Evolutionary conservation across 2,329 filamentous ascomycete genomes (phyloP), one percentile per base, ranked within the genome.

Genomic region (Diaporthe batatas): DNA sequence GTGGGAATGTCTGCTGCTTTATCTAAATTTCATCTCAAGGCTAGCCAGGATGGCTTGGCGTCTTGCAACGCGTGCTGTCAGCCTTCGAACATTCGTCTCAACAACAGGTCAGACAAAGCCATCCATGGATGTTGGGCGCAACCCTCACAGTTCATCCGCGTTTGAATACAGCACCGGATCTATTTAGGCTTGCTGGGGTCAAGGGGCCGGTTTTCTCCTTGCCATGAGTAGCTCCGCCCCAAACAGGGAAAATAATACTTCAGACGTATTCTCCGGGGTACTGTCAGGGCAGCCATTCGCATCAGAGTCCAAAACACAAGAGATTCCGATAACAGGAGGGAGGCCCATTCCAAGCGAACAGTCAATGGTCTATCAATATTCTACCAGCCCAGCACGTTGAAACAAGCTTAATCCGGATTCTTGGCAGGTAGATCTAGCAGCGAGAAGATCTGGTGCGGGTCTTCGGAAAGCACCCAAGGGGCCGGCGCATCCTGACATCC

Each of bases 11-110:
- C 44, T 36, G 44, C 59, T 6, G 59, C 59, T 65, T 65, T 65
- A 65, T 65, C 42, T 65, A 49, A 65, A 29, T 51, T 65, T 51
- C 59, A 51, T 65, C 59, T 65, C 39, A 65, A 65, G 59, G 59
- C 59, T 65, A 42, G 23, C 59, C 59, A 65, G 59, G 59, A 36
- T 65, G 44, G 42, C 44, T 51, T 34, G 59, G 44, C 44, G 11
- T 65, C 59, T n/a, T 51, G 10, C 18, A 14, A 21, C 51, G 44
- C 57, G 23, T 34, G 44, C 44, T 49, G 59, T 23, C 25, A 65
- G 29, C 59, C 59, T 65, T 51, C 16, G 59, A 65, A 65, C 44
- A 65, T 39, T 51, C 44, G 44, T 49, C 59, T 65, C 59, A 65
- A 65, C 59, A 23, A 49, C 23, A 44, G 59, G 42, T 65, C 59